Percentiles rank a stretch among this genome's conserved stretches.
phyloP scores from a whole-genome alignment of 148 eudicot species.

The Camellia lanceoleosa region DNA sequence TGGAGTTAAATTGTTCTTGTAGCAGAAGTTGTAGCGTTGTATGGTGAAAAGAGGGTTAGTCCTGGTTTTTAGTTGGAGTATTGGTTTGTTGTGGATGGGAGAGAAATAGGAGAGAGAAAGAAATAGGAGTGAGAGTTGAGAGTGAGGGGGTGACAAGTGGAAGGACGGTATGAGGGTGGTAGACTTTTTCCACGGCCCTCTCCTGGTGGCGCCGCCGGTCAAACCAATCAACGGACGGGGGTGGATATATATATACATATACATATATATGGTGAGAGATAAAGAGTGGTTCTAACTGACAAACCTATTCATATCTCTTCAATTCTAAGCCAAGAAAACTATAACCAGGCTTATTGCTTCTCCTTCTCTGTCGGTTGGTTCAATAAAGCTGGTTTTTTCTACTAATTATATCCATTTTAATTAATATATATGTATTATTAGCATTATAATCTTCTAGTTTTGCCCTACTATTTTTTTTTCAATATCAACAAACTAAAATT shows the following conservation, averaged over 20 bases:
- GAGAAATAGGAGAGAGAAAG: conserved; percentile 25
- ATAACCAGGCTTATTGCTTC: neutral
- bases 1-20: conserved; percentile 38
- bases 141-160: conserved; percentile 66
- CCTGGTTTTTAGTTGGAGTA: conserved; percentile 79
- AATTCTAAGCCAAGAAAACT: conserved; percentile 33
- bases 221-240: neutral
- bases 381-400: conserved; percentile 3
- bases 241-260: neutral
- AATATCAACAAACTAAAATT: too few species aligned
- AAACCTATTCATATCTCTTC: conserved; percentile 31
- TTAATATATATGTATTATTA: neutral
- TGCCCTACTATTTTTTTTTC: too few species aligned
- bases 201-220: conserved; percentile 15
- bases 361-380: conserved; percentile 32
- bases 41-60: conserved; percentile 49
- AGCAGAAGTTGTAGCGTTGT: conserved; percentile 43
- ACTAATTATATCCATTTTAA: conserved; percentile 13
- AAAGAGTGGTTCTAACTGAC: conserved; percentile 13
- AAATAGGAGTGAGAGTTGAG: conserved; percentile 39
- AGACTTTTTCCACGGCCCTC: conserved; percentile 39
- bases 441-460: neutral
- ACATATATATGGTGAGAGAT: neutral
- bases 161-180: conserved; percentile 36
- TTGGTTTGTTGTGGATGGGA: conserved; percentile 23